Percentiles rank a stretch among this genome's conserved stretches.
Conservation (phyloP, 768 basidiomycete genomes). For the Rubroboletus pulcherrimus region DNA sequence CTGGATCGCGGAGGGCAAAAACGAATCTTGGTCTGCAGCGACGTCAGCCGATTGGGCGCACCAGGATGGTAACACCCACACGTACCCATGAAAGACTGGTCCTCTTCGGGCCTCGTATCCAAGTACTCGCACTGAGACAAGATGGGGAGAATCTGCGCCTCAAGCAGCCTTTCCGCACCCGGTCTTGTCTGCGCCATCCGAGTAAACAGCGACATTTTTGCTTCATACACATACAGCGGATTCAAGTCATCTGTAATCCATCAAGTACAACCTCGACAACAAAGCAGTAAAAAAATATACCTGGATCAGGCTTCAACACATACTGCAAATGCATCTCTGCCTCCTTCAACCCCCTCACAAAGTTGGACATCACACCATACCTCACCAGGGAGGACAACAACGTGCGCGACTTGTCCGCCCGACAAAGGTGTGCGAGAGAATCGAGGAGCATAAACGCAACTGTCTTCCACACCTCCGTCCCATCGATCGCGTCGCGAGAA, state of each 20-base stretch:
- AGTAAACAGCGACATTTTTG: constrained; percentile 87
- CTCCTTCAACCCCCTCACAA: constrained; percentile 83
- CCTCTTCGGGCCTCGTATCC: constrained; percentile 78
- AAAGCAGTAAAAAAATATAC: constrained; percentile 39
- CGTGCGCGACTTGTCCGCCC: constrained; percentile 61
- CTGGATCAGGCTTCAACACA: constrained; percentile 85
- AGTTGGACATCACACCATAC: constrained; percentile 76
- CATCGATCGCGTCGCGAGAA: constrained; percentile 90
- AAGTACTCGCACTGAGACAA: constrained; percentile 85
- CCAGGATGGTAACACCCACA: not conserved
- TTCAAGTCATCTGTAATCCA: constrained; percentile 72
- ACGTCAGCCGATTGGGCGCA: not conserved
- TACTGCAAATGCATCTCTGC: constrained; percentile 68
- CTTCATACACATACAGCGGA: constrained; percentile 89
- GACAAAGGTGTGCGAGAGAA: constrained; percentile 69
- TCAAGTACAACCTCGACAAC: not conserved
- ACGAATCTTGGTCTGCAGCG: constrained; percentile 69
- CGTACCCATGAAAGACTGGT: constrained; percentile 78
- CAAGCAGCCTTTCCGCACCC: constrained; percentile 83
- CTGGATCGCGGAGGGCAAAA: constrained; percentile 81
- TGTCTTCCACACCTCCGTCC: constrained; percentile 95
- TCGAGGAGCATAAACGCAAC: constrained; percentile 90
- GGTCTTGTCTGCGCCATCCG: constrained; percentile 77
- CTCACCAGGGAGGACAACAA: constrained; percentile 57
- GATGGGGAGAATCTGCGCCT: constrained; percentile 67